phyloP scores from a whole-genome alignment of 2,329 filamentous ascomycete species.

The Westerdykella aurantiaca region DNA sequence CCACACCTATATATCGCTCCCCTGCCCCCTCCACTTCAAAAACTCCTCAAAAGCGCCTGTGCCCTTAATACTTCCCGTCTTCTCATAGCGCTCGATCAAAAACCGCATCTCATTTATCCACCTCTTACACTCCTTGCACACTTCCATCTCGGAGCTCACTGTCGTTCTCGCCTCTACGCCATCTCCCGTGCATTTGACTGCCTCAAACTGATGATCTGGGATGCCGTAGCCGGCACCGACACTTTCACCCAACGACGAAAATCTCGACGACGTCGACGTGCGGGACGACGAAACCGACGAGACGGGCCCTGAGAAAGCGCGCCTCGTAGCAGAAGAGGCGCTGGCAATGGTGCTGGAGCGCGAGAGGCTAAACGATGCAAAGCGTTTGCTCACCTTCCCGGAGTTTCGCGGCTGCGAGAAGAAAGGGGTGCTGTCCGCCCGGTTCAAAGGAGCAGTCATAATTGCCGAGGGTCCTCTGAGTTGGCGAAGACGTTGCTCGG shows the following conservation, averaged over 20 bases:
- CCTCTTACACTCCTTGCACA: slow-evolving; percentile 25
- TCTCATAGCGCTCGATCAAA: slow-evolving; percentile 28
- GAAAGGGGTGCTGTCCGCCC: slow-evolving; percentile 1
- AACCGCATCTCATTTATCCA: slow-evolving; percentile 26
- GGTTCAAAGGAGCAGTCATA: slow-evolving; percentile 21
- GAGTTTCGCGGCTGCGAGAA: background rate
- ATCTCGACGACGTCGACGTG: slow-evolving; percentile 1
- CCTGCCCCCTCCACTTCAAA: slow-evolving; percentile 9
- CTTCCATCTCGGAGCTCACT: slow-evolving; percentile 19
- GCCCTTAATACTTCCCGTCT: slow-evolving; percentile 25
- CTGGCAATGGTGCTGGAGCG: slow-evolving; percentile 14
- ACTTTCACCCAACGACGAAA: background rate
- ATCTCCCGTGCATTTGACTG: slow-evolving; percentile 12
- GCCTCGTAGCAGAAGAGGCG: slow-evolving; percentile 12
- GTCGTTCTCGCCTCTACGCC: slow-evolving; percentile 14
- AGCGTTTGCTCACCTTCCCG: slow-evolving; percentile 8
- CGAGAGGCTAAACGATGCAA: slow-evolving; percentile 24
- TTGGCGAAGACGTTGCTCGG: slow-evolving; percentile 16
- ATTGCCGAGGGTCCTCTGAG: slow-evolving; percentile 20
- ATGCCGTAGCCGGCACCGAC: background rate
- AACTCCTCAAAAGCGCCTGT: slow-evolving; percentile 27
- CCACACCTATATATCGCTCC: background rate
- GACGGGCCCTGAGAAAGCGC: slow-evolving; percentile 1
- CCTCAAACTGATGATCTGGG: slow-evolving; percentile 19
- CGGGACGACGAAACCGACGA: background rate